These are phyloP conservation scores for Talaromyces funiculosus DNA, from an alignment of 2,329 filamentous ascomycete genomes.

Conservation along the genomic window DNA sequence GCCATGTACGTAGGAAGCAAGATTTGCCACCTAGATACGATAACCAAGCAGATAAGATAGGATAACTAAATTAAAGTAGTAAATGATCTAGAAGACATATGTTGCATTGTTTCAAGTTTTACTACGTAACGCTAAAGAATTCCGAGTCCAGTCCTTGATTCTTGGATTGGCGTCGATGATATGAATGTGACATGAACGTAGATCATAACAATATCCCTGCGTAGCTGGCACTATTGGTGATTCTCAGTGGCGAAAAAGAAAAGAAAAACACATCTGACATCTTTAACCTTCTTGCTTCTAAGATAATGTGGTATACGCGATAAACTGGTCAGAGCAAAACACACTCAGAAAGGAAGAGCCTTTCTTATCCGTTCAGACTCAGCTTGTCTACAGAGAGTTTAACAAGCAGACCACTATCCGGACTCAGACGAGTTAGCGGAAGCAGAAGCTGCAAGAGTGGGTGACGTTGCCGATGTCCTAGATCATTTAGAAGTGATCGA, in stretches of 20 bases:
- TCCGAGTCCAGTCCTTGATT: not conserved
- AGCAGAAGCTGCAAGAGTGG: not conserved
- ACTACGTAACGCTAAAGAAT: not conserved
- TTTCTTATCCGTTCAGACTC: not conserved
- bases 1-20: not conserved
- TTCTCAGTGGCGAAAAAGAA: not conserved
- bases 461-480: not conserved
- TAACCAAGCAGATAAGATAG: not conserved
- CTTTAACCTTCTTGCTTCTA: too few relatives aligned
- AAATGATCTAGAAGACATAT: not conserved
- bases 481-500: not conserved
- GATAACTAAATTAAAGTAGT: too few relatives aligned
- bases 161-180: not conserved
- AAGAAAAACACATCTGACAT: too few relatives aligned
- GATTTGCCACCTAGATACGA: slow-evolving; percentile 1
- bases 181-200: not conserved
- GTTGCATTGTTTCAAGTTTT: not conserved
- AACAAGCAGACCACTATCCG: not conserved
- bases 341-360: not conserved
- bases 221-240: not conserved
- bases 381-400: not conserved
- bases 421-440: not conserved
- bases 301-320: too few relatives aligned
- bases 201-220: not conserved
- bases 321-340: not conserved